Base-by-base conservation (phyloP, 495 filamentous ascomycete species). In the Aspergillus bertholletiae region DNA sequence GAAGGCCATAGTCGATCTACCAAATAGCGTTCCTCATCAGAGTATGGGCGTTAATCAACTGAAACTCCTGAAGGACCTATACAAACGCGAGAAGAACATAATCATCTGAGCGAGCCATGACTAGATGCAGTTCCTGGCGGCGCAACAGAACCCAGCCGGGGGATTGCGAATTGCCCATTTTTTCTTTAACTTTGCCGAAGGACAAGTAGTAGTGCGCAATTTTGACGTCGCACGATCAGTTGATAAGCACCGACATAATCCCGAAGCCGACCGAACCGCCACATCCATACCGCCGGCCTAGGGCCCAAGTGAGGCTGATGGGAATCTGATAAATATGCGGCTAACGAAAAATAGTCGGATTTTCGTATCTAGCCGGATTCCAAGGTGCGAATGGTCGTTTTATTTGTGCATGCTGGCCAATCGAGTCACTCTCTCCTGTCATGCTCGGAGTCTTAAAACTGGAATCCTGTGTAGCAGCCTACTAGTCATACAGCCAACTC, bases 1-100 rank as follows among this genome's bases (percentile, higher is more conserved):
- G 46, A 74, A 72, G 30, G 86, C 85, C 0, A 68, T 94, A 23
- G 66, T 90, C 7, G 83, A 89, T 4, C 81, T 94, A 48, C 90
- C 89, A 0, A 70, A 61, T n/a, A 34, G 78, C 67, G 13, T 69
- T n/a, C 63, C 74, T 11, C 62, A 73, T 7, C 71, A 80, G 58
- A 78, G 74, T 3, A 74, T 84, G 53, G 78, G 80, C 0, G 79
- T 83, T 6, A 78, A 74, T 21, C 80, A 85, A 30, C 59, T 90
- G 24, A 69, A 77, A 49, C 80, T 86, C 0, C 63, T 90, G 23
- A 79, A 72, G 28, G 80, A 85, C 50, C 67, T 85, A 15, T 72
- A 88, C 34, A 75, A 72, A 59, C 70, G 72, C 28, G 81, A 90
- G 53, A 78, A 77, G 55, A 82, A 84, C n/a, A 65, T 89, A 20